Percentiles rank a stretch among this genome's conserved stretches.
These are phyloP conservation scores for Penicillium sp. DNA, from an alignment of 2,329 filamentous ascomycete species.

Conservation along the genomic window DNA sequence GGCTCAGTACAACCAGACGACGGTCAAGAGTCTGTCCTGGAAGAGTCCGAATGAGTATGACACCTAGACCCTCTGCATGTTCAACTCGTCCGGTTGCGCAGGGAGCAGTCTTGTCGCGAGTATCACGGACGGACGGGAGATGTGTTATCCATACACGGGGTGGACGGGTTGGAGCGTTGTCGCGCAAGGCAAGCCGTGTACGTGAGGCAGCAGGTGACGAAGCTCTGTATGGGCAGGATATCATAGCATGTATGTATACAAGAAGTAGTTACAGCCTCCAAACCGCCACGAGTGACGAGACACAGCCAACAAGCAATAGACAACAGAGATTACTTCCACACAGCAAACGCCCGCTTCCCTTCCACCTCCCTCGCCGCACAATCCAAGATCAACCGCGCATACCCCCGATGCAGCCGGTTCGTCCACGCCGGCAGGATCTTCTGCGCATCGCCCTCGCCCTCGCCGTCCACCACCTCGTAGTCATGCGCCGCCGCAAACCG, in stretches of 20 bases:
- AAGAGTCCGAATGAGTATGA: conserved; percentile 20
- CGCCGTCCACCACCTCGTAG: conserved; percentile 27
- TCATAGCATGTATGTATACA: no score
- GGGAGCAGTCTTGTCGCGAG: conserved; percentile 8
- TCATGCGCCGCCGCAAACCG: conserved; percentile 28
- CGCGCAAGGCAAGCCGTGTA: conserved; percentile 13
- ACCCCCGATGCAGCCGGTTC: conserved; percentile 26
- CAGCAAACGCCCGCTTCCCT: neutral
- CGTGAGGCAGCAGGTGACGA: neutral
- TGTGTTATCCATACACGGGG: conserved; percentile 24
- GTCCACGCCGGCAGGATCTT: conserved; percentile 27
- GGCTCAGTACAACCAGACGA: conserved; percentile 8
- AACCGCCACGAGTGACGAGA: no score
- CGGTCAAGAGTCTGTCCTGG: conserved; percentile 27
- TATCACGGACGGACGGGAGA: conserved; percentile 26
- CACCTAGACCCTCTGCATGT: conserved; percentile 26
- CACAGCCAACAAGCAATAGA: no score
- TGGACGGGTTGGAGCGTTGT: conserved; percentile 25
- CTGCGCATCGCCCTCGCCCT: conserved; percentile 20
- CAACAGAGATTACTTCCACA: neutral
- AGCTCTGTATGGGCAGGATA: neutral
- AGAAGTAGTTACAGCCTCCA: no score
- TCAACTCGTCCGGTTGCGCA: conserved; percentile 12
- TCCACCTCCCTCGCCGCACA: conserved; percentile 20
- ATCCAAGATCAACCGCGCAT: conserved; percentile 27